A percentile compares a stretch with the other conserved stretches of the same genome.
Evolutionary conservation across 2,329 filamentous ascomycete species (phyloP).

Genomic region (Mycogone perniciosa): DNA sequence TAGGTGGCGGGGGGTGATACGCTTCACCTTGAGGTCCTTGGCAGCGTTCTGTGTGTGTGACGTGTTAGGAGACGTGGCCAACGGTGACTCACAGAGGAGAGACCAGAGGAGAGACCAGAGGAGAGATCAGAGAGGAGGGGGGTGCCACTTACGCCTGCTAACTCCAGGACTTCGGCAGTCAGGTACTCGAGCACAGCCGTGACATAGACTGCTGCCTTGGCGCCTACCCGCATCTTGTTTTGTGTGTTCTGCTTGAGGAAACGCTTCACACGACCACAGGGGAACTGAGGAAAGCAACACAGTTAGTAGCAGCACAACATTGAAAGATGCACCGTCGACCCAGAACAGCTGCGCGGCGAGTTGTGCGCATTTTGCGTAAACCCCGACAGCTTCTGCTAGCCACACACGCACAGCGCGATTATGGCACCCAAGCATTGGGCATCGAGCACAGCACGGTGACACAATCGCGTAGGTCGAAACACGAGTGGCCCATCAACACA

Average conservation of each 20-base stretch:
- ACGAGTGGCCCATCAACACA: neutral
- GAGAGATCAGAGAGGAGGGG: neutral
- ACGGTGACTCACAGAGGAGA: conserved; percentile 6
- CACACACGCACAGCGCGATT: conserved; percentile 7
- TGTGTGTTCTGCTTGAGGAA: conserved; percentile 99
- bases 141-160: conserved; percentile 67
- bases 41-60: conserved; percentile 66
- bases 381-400: conserved; percentile 4
- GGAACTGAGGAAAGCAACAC: conserved; percentile 58
- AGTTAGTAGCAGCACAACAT: conserved; percentile 1
- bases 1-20: conserved; percentile 94
- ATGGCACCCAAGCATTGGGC: neutral
- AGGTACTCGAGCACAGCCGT: conserved; percentile 97
- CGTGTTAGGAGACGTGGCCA: conserved; percentile 18
- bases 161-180: conserved; percentile 93
- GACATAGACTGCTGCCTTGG: conserved; percentile 96
- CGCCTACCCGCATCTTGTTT: conserved; percentile 99
- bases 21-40: conserved; percentile 99
- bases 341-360: neutral
- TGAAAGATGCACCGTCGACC: neutral
- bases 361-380: neutral
- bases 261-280: conserved; percentile 99
- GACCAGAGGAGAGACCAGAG: conserved; percentile 4
- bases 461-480: conserved; percentile 7
- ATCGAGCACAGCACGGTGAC: conserved; percentile 4